Evolutionary conservation across 192 early-diverging fungal species (phyloP), one percentile per base, ranked within the genome.

Genomic region (Entomortierella parvispora): DNA sequence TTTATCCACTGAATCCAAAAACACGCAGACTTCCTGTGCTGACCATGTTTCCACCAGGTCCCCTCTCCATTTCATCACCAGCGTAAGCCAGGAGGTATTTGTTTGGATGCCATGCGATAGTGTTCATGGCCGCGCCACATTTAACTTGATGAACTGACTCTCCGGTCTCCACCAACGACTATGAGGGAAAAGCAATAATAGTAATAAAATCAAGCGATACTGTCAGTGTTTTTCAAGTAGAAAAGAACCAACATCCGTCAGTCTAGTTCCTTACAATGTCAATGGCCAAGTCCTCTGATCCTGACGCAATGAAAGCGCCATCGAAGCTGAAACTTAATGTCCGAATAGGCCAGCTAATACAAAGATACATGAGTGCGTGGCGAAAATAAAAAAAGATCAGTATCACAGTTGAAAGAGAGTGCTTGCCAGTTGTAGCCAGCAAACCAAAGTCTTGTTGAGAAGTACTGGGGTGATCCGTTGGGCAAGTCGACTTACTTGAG

Each of bases 251-350:
- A n/a, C n/a, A n/a, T n/a, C n/a, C n/a, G n/a, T n/a, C n/a, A n/a
- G n/a, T n/a, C n/a, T n/a, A n/a, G n/a, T 45, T 57, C 23, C 8
- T 81, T 84, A 92, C 91, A 65, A 95, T 90, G 46, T 93, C 90
- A 61, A 95, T 93, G 29, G 85, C 68, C 26, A 86, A 68, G 80
- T 95, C 94, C 70, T 95, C 94, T 0, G 90, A 93, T 9, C 86
- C 90, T 10, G 87, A 87, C 1, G 90, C 94, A 25, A 95, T 57
- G 58, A 89, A 86, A 43, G 92, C 86, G 18, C 94, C 94, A 80
- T 94, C 93, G 81, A 89, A 80, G 47, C 88, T 90, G 55, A 95
- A 94, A 37, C 90, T 88, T 40, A 95, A 85, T 12, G 91, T 90
- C 29, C 94, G 81, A 1, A 94, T 88, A 11, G 93, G 91, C 87